phyloP scores from a whole-genome alignment of 495 filamentous ascomycete genomes.

The Astrocystis sublimbata region DNA sequence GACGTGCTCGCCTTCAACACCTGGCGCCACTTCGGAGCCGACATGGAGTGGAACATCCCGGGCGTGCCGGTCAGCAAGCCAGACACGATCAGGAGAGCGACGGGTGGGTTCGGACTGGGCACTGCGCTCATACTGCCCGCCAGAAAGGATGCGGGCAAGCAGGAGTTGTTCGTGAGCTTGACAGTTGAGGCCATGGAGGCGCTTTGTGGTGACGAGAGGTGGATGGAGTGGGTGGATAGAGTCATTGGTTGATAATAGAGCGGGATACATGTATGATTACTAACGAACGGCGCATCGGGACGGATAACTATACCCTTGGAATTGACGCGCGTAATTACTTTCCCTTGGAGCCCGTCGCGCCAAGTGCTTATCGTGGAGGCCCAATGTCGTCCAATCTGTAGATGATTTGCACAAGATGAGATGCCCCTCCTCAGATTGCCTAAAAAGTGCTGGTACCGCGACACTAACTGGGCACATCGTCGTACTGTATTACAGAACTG shows the following conservation, averaged over 20 bases:
- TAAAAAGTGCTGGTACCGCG: background rate
- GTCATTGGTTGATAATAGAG: slow-evolving; percentile 35
- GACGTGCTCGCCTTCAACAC: slow-evolving; percentile 37
- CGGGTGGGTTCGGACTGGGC: slow-evolving; percentile 34
- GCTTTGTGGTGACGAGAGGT: slow-evolving; percentile 34
- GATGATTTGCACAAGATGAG: background rate
- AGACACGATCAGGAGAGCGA: slow-evolving; percentile 35
- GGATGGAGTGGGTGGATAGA: slow-evolving; percentile 36
- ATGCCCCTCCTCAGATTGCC: slow-evolving; percentile 7
- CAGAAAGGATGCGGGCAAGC: slow-evolving; percentile 28
- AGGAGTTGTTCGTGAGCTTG: slow-evolving; percentile 37
- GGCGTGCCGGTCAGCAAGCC: slow-evolving; percentile 33
- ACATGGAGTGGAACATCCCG: slow-evolving; percentile 36
- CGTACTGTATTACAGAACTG: no score
- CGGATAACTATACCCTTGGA: slow-evolving; percentile 15
- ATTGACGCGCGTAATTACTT: slow-evolving; percentile 6
- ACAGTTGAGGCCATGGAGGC: slow-evolving; percentile 34
- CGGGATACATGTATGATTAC: background rate
- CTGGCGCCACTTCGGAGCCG: slow-evolving; percentile 39
- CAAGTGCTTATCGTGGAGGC: slow-evolving; percentile 1
- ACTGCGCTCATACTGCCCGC: slow-evolving; percentile 36
- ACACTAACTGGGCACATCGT: background rate
- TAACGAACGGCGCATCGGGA: slow-evolving; percentile 16
- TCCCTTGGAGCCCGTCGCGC: background rate
- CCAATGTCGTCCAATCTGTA: background rate